A percentile compares a stretch with the other conserved stretches of the same genome.
These are phyloP conservation scores for Backusella australiensis DNA, from an alignment of 192 early-diverging fungal species.

Conservation along the genomic window DNA sequence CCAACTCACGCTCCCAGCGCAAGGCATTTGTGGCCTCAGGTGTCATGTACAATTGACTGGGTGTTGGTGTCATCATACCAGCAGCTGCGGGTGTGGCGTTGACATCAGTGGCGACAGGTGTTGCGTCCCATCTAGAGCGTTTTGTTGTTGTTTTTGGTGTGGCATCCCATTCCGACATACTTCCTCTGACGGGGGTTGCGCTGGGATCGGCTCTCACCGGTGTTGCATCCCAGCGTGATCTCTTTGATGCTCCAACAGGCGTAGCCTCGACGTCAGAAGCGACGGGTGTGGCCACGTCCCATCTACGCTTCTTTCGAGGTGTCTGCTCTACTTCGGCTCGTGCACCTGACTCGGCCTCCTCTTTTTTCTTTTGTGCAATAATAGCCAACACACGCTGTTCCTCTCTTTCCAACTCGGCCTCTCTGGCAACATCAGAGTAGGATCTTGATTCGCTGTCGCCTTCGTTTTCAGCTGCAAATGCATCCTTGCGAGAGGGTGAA, in stretches of 20 bases:
- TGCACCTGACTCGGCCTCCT: constrained; percentile 39
- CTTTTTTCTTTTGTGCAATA: constrained; percentile 72
- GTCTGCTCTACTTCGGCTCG: constrained; percentile 27
- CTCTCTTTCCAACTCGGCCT: constrained; percentile 84
- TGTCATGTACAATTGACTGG: constrained; percentile 73
- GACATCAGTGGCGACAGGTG: constrained; percentile 53
- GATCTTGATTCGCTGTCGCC: constrained; percentile 50
- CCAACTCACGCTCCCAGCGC: constrained; percentile 79
- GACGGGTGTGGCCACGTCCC: constrained; percentile 70
- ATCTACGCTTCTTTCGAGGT: constrained; percentile 68
- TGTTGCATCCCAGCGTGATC: constrained; percentile 78
- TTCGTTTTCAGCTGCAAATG: constrained; percentile 56
- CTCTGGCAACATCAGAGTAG: constrained; percentile 85
- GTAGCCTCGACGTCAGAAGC: constrained; percentile 42
- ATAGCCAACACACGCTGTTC: constrained; percentile 65
- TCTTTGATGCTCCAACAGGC: constrained; percentile 31
- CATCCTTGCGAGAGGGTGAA: constrained; percentile 80
- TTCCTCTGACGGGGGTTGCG: constrained; percentile 70
- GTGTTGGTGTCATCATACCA: constrained; percentile 77
- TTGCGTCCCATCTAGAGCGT: constrained; percentile 95
- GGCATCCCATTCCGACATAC: constrained; percentile 68
- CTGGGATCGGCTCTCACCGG: constrained; percentile 57
- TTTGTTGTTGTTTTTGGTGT: constrained; percentile 69
- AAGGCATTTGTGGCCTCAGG: constrained; percentile 73
- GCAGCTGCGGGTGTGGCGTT: constrained; percentile 85